Percentiles rank a stretch among this genome's conserved stretches.
These are phyloP conservation scores for Capsicum rhomboideum DNA, from an alignment of 257 asterid species.

Conservation along the genomic window DNA sequence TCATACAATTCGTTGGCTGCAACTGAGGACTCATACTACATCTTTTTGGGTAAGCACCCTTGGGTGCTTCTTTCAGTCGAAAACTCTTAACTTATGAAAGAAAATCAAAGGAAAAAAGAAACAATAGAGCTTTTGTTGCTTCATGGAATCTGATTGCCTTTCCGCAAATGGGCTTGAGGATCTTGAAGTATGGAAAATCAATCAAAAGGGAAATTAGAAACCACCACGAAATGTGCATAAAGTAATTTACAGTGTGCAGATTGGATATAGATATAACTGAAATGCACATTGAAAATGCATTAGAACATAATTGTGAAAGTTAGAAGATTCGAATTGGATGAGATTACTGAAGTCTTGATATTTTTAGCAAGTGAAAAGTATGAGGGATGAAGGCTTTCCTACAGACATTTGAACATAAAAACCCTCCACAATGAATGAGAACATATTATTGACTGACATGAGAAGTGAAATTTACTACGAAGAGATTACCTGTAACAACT, in stretches of 20 bases:
- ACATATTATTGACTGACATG: background rate
- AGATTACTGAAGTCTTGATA: background rate
- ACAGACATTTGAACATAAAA: background rate
- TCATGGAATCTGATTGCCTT: background rate
- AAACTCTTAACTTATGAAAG: background rate
- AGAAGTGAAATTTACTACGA: background rate
- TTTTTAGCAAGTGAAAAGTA: background rate
- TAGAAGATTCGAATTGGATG: background rate
- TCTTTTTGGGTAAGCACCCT: background rate
- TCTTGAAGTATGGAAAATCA: background rate
- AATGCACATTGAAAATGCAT: background rate
- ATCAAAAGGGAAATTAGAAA: background rate
- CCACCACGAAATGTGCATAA: background rate
- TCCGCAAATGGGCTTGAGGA: background rate
- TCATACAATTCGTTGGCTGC: background rate
- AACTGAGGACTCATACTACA: background rate
- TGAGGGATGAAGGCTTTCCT: background rate
- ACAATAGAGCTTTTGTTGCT: background rate
- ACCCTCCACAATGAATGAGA: background rate
- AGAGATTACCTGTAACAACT: conserved; percentile 70
- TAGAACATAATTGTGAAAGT: background rate
- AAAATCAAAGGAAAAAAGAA: background rate
- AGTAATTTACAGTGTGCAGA: background rate
- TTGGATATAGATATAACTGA: background rate
- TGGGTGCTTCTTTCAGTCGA: background rate